Evolutionary conservation across 805 yeast genomes (phyloP), one percentile per base, ranked within the genome.

Genomic region (Pichia insulana): DNA sequence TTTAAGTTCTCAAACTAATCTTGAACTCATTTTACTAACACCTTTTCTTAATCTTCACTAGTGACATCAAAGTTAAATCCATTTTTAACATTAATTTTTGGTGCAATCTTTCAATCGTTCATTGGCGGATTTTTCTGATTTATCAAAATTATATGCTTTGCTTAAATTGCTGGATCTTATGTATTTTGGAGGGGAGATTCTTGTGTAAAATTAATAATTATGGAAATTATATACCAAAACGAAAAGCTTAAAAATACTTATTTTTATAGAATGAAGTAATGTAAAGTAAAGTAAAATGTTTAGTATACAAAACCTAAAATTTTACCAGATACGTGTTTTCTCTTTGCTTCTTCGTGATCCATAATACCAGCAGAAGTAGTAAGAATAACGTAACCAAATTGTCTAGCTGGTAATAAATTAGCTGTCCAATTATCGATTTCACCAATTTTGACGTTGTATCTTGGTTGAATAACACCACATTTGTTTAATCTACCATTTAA

Each of bases 291-390:
- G 30, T 5, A 28, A 12, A 28, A 12, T 11, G 11, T 12, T 28
- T 84, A 89, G 82, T 89, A 89, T 58, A 90, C 96, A 76, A 87
- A 90, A 67, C 98, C 98, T 67, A 90, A 82, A 73, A 90, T 84
- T 80, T 90, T 90, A 73, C 98, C 98, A 58, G 97, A 88, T 62
- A 90, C 97, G 76, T 90, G 97, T 84, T 90, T 92, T 83, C 97
- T 85, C 81, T 96, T 87, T 62, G 98, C 98, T 78, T 90, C 97
- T 80, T 90, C 97, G 79, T 90, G 98, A 80, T 92, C 97, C 95
- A 90, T 88, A 63, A 90, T 90, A 76, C 98, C 98, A 62, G 97
- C 96, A 62, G 97, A 90, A 62, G 97, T 90, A 73, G 97, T 90
- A 67, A 90, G 82, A 73, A 90, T 84, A 66, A 90, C 90, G 81